phyloP scores from a whole-genome alignment of 495 filamentous ascomycete species.

The Daldinia decipiens region DNA sequence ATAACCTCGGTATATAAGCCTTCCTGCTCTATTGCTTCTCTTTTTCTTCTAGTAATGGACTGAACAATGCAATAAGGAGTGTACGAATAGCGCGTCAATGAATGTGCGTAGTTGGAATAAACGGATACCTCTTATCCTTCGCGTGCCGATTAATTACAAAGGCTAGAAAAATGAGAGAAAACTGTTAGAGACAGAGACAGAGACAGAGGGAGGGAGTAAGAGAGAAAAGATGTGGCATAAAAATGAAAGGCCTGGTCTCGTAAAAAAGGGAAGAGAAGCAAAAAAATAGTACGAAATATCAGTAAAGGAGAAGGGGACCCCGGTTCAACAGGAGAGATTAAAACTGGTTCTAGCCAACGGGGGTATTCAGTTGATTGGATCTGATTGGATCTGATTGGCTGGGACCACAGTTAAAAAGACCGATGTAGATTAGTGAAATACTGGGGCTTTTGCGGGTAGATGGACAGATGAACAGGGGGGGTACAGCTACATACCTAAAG shows the following conservation, averaged over 20 bases:
- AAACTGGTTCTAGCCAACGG: conserved; percentile 42
- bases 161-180: conserved; percentile 32
- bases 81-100: conserved; percentile 48
- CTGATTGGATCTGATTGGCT: conserved; percentile 26
- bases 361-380: neutral
- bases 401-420: conserved; percentile 11
- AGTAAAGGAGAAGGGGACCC: conserved; percentile 37
- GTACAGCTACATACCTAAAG: neutral
- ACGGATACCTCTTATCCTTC: conserved; percentile 32
- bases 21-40: neutral
- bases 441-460: conserved; percentile 40
- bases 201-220: conserved; percentile 18
- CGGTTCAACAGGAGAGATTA: conserved; percentile 42
- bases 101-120: conserved; percentile 52
- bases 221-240: conserved; percentile 26
- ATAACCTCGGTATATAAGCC: neutral
- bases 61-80: conserved; percentile 23
- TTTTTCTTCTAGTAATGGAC: conserved; percentile 7
- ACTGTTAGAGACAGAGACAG: neutral
- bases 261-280: conserved; percentile 25
- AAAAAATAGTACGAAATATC: conserved; percentile 36
- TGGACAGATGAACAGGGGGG: conserved; percentile 21
- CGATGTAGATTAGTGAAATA: conserved; percentile 41
- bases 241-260: conserved; percentile 26
- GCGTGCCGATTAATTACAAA: conserved; percentile 39